Conservation (phyloP, 176 grass and related monocot genomes). For the Carex littledalei region DNA sequence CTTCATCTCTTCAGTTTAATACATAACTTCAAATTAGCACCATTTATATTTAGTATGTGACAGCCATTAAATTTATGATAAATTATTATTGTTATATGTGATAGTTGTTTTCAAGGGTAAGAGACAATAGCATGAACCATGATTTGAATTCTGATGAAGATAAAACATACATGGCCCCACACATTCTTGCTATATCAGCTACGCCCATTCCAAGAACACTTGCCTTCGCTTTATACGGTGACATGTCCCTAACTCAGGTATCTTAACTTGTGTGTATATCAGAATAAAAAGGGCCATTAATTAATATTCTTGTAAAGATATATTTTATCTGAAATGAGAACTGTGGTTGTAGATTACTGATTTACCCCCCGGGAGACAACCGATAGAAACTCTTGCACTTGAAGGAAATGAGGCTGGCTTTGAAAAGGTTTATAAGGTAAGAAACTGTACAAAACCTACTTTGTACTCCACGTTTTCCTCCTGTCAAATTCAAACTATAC, state of each 20-base stretch:
- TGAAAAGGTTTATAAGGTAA: constrained; percentile 76
- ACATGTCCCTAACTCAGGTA: constrained; percentile 98
- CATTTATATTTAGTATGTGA: neutral
- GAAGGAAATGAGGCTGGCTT: constrained; percentile 89
- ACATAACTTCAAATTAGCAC: constrained; percentile 8
- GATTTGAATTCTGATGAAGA: constrained; percentile 46
- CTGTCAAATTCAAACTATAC: neutral
- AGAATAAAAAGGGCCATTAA: neutral
- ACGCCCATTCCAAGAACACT: constrained; percentile 95
- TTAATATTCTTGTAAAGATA: neutral
- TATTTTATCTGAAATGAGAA: neutral
- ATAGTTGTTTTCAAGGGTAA: constrained; percentile 33
- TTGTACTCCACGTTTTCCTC: neutral
- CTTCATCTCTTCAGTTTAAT: neutral
- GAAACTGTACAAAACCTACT: neutral
- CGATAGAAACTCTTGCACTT: constrained; percentile 66
- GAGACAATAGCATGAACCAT: constrained; percentile 33
- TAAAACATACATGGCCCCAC: constrained; percentile 83
- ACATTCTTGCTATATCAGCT: constrained; percentile 94
- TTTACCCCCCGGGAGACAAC: constrained; percentile 80
- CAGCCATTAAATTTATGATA: neutral
- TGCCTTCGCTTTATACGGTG: constrained; percentile 90
- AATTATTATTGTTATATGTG: neutral
- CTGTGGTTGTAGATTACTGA: constrained; percentile 62
- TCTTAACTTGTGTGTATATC: neutral